Evolutionary conservation across 148 eudicot genomes (phyloP).

Genomic region (Suaeda aralocaspica): DNA sequence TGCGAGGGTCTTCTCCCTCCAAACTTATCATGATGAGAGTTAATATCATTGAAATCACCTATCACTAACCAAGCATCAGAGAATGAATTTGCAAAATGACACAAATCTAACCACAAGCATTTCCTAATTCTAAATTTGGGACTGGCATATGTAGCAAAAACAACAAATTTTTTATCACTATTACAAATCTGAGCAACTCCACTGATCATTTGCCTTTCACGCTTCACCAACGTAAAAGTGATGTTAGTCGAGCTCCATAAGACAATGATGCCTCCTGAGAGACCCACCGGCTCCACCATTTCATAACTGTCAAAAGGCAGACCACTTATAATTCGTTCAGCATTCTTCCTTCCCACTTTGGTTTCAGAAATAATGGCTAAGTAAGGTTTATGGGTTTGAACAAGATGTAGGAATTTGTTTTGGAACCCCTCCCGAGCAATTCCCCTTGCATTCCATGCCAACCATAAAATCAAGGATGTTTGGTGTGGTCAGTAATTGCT

Average conservation of each 20-base stretch:
- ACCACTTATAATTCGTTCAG: no score
- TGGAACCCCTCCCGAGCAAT: neutral
- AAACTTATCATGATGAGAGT: neutral
- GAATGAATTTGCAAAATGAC: neutral
- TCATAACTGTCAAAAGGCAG: neutral
- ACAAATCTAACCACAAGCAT: neutral
- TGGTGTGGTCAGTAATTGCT: neutral
- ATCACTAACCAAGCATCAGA: neutral
- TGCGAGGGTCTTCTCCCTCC: neutral
- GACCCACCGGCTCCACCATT: neutral
- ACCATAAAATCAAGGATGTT: neutral
- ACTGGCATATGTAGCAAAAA: neutral
- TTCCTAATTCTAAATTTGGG: neutral
- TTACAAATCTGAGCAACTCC: neutral
- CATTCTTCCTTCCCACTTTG: neutral
- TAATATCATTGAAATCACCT: neutral
- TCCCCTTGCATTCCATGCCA: neutral
- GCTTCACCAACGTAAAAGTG: neutral
- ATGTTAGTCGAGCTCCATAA: neutral
- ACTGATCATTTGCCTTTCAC: neutral
- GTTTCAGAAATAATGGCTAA: neutral
- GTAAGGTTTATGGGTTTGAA: neutral
- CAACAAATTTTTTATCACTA: no score
- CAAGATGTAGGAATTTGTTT: neutral
- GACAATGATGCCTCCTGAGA: neutral